These are phyloP conservation scores for Chaetomium strumarium DNA, from an alignment of 2,329 filamentous ascomycete genomes.

Conservation along the genomic window DNA sequence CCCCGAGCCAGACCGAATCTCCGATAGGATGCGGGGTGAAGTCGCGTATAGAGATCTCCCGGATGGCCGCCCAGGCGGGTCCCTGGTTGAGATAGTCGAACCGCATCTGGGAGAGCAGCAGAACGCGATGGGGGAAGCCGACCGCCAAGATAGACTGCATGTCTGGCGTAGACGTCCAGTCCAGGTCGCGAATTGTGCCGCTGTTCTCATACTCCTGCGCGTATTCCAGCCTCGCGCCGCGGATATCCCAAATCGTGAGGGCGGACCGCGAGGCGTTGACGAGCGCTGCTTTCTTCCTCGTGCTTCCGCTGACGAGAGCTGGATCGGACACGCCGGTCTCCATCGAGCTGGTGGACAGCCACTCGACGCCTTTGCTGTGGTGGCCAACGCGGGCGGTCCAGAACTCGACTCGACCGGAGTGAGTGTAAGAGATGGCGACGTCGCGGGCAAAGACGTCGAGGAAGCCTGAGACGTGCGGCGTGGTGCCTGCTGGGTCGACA, in stretches of 20 bases:
- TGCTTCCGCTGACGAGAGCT: constrained; percentile 76
- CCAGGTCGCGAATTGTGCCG: constrained; percentile 76
- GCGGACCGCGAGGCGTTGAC: constrained; percentile 68
- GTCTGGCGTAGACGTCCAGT: constrained; percentile 91
- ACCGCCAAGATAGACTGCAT: constrained; percentile 84
- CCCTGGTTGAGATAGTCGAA: constrained; percentile 87
- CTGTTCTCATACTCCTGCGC: constrained; percentile 66
- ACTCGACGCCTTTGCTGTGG: constrained; percentile 59
- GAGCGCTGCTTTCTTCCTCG: constrained; percentile 78
- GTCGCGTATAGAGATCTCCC: constrained; percentile 74
- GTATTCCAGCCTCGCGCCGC: constrained; percentile 74
- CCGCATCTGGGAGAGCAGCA: constrained; percentile 78
- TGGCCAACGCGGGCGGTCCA: constrained; percentile 75
- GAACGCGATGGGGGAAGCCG: constrained; percentile 81
- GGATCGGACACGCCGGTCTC: constrained; percentile 70
- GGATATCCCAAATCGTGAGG: constrained; percentile 87
- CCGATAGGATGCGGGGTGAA: constrained; percentile 86
- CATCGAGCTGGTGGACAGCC: constrained; percentile 75
- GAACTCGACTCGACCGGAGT: constrained; percentile 67
- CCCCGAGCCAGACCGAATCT: constrained; percentile 84
- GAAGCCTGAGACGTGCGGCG: constrained; percentile 66
- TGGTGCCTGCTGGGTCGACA: constrained; percentile 77
- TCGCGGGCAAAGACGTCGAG: constrained; percentile 82
- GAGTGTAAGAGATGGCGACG: constrained; percentile 78
- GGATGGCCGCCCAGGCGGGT: constrained; percentile 81